phyloP scores from a whole-genome alignment of 2,329 filamentous ascomycete genomes.

The Fusarium sp. region DNA sequence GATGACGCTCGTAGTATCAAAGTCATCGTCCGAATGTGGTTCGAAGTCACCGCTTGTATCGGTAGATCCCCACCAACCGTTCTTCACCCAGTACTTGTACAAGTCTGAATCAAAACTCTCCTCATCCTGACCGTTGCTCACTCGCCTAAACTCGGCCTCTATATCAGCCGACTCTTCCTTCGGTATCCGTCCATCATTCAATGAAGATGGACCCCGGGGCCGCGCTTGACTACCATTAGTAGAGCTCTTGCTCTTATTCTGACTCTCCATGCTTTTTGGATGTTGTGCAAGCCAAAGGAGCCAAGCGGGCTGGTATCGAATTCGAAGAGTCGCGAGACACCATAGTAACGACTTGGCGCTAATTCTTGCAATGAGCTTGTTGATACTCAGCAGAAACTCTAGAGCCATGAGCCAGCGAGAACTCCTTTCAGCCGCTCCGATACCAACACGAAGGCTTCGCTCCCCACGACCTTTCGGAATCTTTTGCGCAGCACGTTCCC shows the following conservation, averaged over 20 bases:
- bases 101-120: constrained; percentile 79
- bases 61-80: constrained; percentile 86
- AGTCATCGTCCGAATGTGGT: constrained; percentile 69
- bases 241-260: constrained; percentile 29
- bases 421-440: constrained; percentile 84
- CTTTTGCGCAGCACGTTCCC: constrained; percentile 78
- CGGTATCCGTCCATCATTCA: constrained; percentile 67
- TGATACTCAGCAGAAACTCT: constrained; percentile 84
- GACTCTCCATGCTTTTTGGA: constrained; percentile 51
- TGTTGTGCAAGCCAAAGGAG: constrained; percentile 69
- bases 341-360: constrained; percentile 61
- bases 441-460: constrained; percentile 71
- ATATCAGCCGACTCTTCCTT: constrained; percentile 80
- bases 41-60: constrained; percentile 87
- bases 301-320: constrained; percentile 62
- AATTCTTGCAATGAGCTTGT: constrained; percentile 57
- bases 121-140: constrained; percentile 66
- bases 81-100: constrained; percentile 87
- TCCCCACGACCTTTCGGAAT: constrained; percentile 64
- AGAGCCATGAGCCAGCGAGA: constrained; percentile 83
- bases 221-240: constrained; percentile 26
- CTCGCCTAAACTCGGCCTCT: constrained; percentile 81
- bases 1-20: constrained; percentile 86
- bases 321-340: constrained; percentile 68
- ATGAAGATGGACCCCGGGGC: constrained; percentile 14